Conservation (phyloP, 305 asterid genomes). For the Lippia alba region DNA sequence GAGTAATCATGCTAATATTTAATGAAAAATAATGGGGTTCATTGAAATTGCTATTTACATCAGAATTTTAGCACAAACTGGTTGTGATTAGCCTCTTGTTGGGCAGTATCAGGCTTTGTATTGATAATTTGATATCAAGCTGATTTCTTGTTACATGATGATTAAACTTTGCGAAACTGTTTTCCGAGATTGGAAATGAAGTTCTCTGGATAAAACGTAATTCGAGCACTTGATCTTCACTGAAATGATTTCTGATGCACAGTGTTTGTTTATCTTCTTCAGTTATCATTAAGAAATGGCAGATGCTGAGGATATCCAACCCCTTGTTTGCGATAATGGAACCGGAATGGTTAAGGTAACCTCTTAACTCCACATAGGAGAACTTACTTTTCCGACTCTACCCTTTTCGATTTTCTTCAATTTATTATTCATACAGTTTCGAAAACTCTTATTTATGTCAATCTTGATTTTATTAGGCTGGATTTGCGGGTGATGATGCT, state of each 20-base stretch:
- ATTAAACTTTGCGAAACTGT: background rate
- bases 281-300: conserved; percentile 65
- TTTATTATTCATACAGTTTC: background rate
- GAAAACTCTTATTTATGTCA: conserved; percentile 15
- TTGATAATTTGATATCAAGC: conserved; percentile 2
- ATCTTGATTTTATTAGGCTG: conserved; percentile 58
- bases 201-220: conserved; percentile 6
- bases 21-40: no score
- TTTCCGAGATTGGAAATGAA: background rate
- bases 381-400: no score
- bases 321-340: conserved; percentile 90
- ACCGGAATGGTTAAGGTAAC: conserved; percentile 96
- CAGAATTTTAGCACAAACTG: background rate
- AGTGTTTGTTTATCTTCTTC: conserved; percentile 6
- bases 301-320: conserved; percentile 86
- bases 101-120: background rate
- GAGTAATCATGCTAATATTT: no score
- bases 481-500: conserved; percentile 95
- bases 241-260: conserved; percentile 22
- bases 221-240: conserved; percentile 7
- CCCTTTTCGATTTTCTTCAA: background rate
- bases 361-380: background rate
- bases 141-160: conserved; percentile 1
- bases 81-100: background rate
- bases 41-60: background rate